Conservation (phyloP, 148 eudicot genomes). For the Chenopodium berlandieri region DNA sequence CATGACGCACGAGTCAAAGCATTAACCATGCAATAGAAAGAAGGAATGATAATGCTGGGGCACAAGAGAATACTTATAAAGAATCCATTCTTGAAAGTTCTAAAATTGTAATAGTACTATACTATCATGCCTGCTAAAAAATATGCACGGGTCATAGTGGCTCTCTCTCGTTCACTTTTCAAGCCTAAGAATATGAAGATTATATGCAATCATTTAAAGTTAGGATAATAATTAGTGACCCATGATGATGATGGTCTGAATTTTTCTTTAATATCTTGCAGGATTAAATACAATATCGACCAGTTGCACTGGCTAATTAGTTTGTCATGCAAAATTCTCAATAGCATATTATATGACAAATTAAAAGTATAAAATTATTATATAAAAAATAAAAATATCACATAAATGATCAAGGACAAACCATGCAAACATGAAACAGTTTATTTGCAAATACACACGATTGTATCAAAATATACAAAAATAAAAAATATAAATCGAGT, state of each 20-base stretch:
- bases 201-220: constrained; percentile 5
- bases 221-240: background rate
- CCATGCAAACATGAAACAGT: too few relatives aligned
- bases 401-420: too few relatives aligned
- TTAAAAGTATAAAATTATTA: too few relatives aligned
- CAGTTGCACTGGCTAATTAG: too few relatives aligned
- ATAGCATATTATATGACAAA: too few relatives aligned
- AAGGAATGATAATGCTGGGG: constrained; percentile 2
- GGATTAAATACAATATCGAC: background rate
- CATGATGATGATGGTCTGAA: background rate
- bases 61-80: background rate
- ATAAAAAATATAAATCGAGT: too few relatives aligned
- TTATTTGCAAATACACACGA: too few relatives aligned
- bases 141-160: constrained; percentile 18
- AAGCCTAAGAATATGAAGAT: constrained; percentile 7
- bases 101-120: background rate
- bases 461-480: too few relatives aligned
- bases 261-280: background rate
- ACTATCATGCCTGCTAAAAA: background rate
- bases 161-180: background rate
- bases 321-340: too few relatives aligned
- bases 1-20: constrained; percentile 13
- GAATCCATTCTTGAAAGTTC: background rate
- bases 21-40: constrained; percentile 10
- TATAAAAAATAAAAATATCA: too few relatives aligned